Evolutionary conservation across 2,329 filamentous ascomycete species (phyloP), one percentile per base, ranked within the genome.

Genomic region (Westerdykella ornata): DNA sequence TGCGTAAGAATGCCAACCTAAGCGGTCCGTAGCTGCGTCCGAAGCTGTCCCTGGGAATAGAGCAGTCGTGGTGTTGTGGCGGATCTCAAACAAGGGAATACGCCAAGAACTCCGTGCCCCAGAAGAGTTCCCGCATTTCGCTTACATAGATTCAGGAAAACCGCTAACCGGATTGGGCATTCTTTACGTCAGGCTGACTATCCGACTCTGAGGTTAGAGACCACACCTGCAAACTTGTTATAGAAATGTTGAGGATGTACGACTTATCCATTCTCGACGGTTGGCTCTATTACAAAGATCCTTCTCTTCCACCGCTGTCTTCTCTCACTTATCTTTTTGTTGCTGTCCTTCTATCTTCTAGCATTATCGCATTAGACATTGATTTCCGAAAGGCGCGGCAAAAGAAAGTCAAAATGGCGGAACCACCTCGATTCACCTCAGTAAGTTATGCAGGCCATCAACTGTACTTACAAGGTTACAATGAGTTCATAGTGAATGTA

Each of bases 241-340:
- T 15, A 33, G n/a, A 14, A 33, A 17, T 15, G 13, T 15, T 15
- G 6, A 33, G 14, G 8, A 33, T 33, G 30, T 15, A 17, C n/a
- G 30, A 17, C 30, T 9, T 33, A 33, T 33, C 30, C 30, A 17
- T 33, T 33, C 52, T 64, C 17, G 57, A 64, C 38, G 50, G 40
- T 12, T 49, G 55, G 39, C 42, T 64, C 17, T 42, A 48, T 37
- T 62, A 62, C 39, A 49, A 56, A 16, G 60, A 64, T 38, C 56
- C 59, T 8, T 47, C 52, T 7, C 52, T 63, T 19, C 59, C 61
- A 20, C 44, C 51, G 6, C 56, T 65, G 16, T 63, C 59, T 6
- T 52, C 47, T 5, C 46, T 64, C 12, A 50, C 53, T 3, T 59
- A 51, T 32, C 39, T 65, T 8, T 65, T 59, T 36, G 38, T 62